Evolutionary conservation across 495 filamentous ascomycete genomes (phyloP).

Genomic region (Aspergillus affinis): DNA sequence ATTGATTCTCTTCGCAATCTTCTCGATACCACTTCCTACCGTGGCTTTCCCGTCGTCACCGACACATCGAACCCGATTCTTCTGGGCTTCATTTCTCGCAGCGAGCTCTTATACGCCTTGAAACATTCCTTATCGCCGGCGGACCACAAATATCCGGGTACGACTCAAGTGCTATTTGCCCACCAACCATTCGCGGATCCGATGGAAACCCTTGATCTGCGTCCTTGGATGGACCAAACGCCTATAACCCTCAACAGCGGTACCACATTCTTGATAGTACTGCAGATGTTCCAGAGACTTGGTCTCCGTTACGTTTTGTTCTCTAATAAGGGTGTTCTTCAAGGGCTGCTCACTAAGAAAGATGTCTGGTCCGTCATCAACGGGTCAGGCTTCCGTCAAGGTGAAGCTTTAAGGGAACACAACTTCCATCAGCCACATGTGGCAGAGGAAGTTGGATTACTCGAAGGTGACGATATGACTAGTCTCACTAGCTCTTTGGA

Average conservation of each 20-base stretch:
- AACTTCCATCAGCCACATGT: slow-evolving; percentile 38
- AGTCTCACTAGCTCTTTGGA: slow-evolving; percentile 39
- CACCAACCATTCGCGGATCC: slow-evolving; percentile 82
- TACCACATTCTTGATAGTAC: slow-evolving; percentile 72
- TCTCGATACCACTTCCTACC: slow-evolving; percentile 70
- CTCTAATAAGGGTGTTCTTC: slow-evolving; percentile 72
- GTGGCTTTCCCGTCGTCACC: slow-evolving; percentile 89
- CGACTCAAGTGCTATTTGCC: slow-evolving; percentile 79
- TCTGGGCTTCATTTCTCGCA: slow-evolving; percentile 90
- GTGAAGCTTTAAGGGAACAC: slow-evolving; percentile 32
- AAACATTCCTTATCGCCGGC: slow-evolving; percentile 40
- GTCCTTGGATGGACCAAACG: slow-evolving; percentile 98
- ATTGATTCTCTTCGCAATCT: slow-evolving; percentile 69
- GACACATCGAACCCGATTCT: slow-evolving; percentile 67
- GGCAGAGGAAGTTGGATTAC: slow-evolving; percentile 53
- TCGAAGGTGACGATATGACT: slow-evolving; percentile 43
- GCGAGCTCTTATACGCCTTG: slow-evolving; percentile 82
- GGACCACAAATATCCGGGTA: slow-evolving; percentile 58
- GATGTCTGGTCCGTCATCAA: slow-evolving; percentile 95
- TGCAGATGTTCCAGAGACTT: slow-evolving; percentile 90
- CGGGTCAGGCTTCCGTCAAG: slow-evolving; percentile 63
- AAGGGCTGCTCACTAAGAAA: slow-evolving; percentile 93
- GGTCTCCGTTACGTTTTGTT: slow-evolving; percentile 91
- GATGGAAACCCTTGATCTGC: slow-evolving; percentile 74
- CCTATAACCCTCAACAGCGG: slow-evolving; percentile 83